Percentiles rank a stretch among this genome's conserved stretches.
Conservation (phyloP, 2,329 filamentous ascomycete genomes). For the Monilinia polystroma region DNA sequence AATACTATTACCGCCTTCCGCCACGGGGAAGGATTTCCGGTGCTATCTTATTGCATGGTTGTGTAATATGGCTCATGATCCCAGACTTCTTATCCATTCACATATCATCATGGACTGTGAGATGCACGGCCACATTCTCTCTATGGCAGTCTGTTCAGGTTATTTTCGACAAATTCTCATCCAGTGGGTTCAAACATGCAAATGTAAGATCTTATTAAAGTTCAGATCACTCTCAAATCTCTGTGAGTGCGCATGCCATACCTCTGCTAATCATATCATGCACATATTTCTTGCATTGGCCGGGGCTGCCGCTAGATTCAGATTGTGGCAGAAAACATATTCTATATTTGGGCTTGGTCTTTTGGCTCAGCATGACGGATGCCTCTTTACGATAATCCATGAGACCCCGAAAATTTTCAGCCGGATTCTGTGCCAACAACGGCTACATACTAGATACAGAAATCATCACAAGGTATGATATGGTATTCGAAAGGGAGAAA, state of each 20-base stretch:
- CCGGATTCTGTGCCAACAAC: neutral
- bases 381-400: neutral
- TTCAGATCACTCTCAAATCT: too few species aligned
- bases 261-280: neutral
- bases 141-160: too few species aligned
- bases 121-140: constrained; percentile 15
- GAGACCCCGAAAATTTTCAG: neutral
- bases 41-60: constrained; percentile 3
- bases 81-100: neutral
- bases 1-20: neutral
- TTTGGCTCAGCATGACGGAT: neutral
- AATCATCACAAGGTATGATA: neutral
- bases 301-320: constrained; percentile 1
- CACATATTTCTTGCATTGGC: constrained; percentile 3
- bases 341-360: neutral
- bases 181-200: neutral
- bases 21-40: constrained; percentile 4
- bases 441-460: neutral
- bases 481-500: neutral
- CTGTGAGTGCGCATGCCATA: too few species aligned
- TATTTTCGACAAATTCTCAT: too few species aligned
- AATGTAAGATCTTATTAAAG: too few species aligned
- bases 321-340: neutral
- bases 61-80: neutral
- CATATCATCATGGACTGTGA: neutral